A percentile compares a stretch with the other conserved stretches of the same genome.
Conservation (phyloP, 257 asterid species). For the Salvia miltiorrhiza region DNA sequence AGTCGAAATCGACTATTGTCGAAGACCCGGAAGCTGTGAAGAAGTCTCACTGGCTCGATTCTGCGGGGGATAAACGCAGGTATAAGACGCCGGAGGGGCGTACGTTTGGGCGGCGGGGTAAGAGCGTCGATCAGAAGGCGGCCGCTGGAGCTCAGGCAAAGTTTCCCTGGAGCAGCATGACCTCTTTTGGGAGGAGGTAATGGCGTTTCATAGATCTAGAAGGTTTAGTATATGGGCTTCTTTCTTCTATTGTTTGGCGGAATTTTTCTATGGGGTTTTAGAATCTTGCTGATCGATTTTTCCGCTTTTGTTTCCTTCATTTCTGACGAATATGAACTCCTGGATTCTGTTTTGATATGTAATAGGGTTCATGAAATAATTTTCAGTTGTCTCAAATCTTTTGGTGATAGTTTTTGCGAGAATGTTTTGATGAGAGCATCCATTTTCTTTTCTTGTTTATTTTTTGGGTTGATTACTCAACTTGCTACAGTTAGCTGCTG, state of each 20-base stretch:
- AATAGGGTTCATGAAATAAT: background rate
- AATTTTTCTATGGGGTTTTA: background rate
- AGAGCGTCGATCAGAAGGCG: slow-evolving; percentile 14
- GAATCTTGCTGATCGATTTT: background rate
- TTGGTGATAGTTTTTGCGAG: background rate
- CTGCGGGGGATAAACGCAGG: slow-evolving; percentile 36
- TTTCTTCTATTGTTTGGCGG: slow-evolving; percentile 6
- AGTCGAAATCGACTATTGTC: slow-evolving; percentile 66
- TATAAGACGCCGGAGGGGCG: slow-evolving; percentile 32
- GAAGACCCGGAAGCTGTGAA: slow-evolving; percentile 70
- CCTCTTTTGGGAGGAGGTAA: slow-evolving; percentile 54
- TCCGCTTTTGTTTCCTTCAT: background rate
- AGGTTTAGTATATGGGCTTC: background rate
- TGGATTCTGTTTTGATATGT: background rate
- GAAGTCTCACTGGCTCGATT: slow-evolving; percentile 90
- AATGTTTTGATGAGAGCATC: too few species aligned
- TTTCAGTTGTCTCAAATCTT: background rate
- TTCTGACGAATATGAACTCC: background rate
- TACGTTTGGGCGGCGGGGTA: slow-evolving; percentile 24
- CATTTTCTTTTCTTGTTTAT: too few species aligned
- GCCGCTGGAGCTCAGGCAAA: slow-evolving; percentile 32
- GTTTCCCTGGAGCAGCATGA: slow-evolving; percentile 95
- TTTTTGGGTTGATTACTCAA: background rate
- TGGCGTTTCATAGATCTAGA: background rate
- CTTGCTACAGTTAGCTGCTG: background rate